These are phyloP conservation scores for Spathaspora sp. DNA, from an alignment of 805 yeast genomes.

Conservation along the genomic window DNA sequence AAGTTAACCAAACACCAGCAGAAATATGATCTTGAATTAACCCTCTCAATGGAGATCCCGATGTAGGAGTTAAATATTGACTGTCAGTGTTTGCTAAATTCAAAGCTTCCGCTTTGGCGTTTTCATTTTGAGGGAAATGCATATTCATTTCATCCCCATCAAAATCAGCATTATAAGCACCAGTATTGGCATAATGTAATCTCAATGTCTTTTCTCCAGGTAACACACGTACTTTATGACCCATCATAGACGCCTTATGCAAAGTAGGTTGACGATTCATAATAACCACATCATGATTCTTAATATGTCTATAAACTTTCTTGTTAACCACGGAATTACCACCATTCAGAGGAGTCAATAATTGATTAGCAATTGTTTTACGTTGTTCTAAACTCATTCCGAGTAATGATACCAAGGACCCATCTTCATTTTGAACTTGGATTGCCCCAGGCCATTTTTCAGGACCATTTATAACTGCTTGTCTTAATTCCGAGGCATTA, in stretches of 20 bases:
- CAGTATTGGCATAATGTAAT: constrained; percentile 97
- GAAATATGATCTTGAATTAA: constrained; percentile 97
- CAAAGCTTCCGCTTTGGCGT: constrained; percentile 94
- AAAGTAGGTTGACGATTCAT: constrained; percentile 99
- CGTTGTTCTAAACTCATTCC: constrained; percentile 94
- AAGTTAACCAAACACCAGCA: constrained; percentile 98
- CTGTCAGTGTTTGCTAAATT: constrained; percentile 95
- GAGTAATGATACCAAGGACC: constrained; percentile 71
- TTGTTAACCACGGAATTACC: constrained; percentile 71
- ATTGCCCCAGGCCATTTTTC: constrained; percentile 98
- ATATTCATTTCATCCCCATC: constrained; percentile 99
- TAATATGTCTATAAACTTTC: constrained; percentile 91
- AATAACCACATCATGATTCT: constrained; percentile 89
- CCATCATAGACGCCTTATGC: constrained; percentile 99
- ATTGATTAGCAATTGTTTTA: constrained; percentile 90
- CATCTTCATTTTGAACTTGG: constrained; percentile 94
- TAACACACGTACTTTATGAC: constrained; percentile 93
- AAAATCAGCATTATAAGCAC: constrained; percentile 98
- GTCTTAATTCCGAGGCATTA: constrained; percentile 85
- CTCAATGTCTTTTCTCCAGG: constrained; percentile 97
- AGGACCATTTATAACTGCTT: constrained; percentile 97
- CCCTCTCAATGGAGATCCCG: constrained; percentile 98
- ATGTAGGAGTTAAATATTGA: constrained; percentile 96
- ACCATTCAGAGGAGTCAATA: constrained; percentile 77
- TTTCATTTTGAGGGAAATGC: constrained; percentile 98